Conservation (phyloP, 164 flowering plant species). For the Tinospora cordifolia region DNA sequence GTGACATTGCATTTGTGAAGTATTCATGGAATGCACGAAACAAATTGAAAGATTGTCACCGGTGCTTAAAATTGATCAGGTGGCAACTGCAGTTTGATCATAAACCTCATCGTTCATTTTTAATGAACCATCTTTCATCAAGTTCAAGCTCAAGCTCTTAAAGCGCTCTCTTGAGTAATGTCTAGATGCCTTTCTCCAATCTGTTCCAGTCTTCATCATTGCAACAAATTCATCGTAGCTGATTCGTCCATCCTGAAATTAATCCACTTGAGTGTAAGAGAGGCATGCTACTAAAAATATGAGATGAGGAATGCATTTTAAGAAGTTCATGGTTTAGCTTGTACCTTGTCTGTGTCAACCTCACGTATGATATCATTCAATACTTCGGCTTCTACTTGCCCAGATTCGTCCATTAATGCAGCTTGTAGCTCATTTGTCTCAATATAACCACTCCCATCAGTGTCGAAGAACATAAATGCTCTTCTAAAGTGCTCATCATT, state of each 20-base stretch:
- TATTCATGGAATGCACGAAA: conserved; percentile 27
- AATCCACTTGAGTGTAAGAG: neutral
- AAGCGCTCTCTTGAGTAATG: conserved; percentile 94
- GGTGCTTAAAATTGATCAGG: conserved; percentile 32
- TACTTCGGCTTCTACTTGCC: conserved; percentile 58
- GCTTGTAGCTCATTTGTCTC: conserved; percentile 68
- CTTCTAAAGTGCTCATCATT: conserved; percentile 84
- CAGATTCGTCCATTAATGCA: conserved; percentile 68
- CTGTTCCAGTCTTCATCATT: conserved; percentile 99
- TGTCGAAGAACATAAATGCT: conserved; percentile 90
- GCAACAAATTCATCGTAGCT: conserved; percentile 90
- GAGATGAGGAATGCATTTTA: neutral
- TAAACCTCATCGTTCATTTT: conserved; percentile 54
- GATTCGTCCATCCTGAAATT: conserved; percentile 77
- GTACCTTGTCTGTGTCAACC: conserved; percentile 94
- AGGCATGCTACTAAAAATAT: neutral
- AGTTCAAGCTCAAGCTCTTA: conserved; percentile 85
- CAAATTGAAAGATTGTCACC: neutral
- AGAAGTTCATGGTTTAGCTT: conserved; percentile 8
- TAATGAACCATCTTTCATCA: conserved; percentile 95
- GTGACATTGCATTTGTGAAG: neutral
- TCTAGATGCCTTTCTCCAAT: conserved; percentile 97
- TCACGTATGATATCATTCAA: conserved; percentile 80
- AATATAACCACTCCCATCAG: conserved; percentile 82
- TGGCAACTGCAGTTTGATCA: conserved; percentile 45